Conservation (phyloP, 2,329 filamentous ascomycete genomes). For the Talaromyces sp. region DNA sequence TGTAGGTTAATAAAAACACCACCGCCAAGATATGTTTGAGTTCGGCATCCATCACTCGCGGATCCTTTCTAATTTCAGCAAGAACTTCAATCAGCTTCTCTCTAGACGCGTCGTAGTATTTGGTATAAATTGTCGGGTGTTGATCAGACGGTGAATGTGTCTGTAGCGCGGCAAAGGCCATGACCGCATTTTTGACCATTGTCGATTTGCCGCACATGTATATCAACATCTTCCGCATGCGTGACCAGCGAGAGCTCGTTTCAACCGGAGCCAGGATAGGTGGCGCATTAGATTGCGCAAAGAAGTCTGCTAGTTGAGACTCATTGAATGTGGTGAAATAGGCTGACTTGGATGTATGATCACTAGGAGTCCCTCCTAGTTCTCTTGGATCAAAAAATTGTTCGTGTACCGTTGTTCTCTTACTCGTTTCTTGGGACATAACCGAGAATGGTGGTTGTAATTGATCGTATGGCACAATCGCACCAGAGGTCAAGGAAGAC, state of each 20-base stretch:
- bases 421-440: not conserved
- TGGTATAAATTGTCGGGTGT: not conserved
- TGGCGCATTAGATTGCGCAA: constrained; percentile 3
- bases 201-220: constrained; percentile 43
- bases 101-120: constrained; percentile 23
- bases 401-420: not conserved
- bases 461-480: constrained; percentile 1
- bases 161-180: constrained; percentile 48
- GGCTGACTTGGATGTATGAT: not conserved
- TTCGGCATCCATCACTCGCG: constrained; percentile 3
- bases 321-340: not conserved
- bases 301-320: constrained; percentile 2
- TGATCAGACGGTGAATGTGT: constrained; percentile 23
- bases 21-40: constrained; percentile 44
- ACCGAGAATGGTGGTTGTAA: not conserved
- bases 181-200: constrained; percentile 44
- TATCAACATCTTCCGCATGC: constrained; percentile 44
- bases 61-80: not conserved
- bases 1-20: constrained; percentile 51
- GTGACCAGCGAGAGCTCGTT: constrained; percentile 47
- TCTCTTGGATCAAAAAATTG: not conserved
- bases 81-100: constrained; percentile 18
- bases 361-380: not conserved
- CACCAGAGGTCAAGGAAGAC: not conserved
- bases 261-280: constrained; percentile 44